A percentile compares a stretch with the other conserved stretches of the same genome.
These are phyloP conservation scores for Xylaria sp. DNA, from an alignment of 2,329 filamentous ascomycete genomes.

Conservation along the genomic window DNA sequence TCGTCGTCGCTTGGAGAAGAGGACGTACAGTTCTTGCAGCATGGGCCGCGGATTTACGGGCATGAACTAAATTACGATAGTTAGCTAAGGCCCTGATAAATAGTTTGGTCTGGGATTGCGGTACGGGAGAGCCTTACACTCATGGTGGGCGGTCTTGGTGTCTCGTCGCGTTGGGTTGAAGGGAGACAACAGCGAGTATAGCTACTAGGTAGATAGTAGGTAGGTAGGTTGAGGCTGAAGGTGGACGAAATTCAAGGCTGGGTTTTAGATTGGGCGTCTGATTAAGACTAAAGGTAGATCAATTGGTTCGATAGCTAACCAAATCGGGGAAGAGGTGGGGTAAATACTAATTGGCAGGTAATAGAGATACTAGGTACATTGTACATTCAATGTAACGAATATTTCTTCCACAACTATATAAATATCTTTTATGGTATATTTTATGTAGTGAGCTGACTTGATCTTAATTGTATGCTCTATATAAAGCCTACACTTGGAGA, in stretches of 20 bases:
- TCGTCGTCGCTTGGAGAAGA: not conserved
- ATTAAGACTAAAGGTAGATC: constrained; percentile 17
- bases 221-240: constrained; percentile 25
- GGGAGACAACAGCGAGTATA: constrained; percentile 29
- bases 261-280: constrained; percentile 15
- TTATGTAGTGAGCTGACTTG: too few relatives aligned
- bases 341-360: too few relatives aligned
- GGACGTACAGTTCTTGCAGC: constrained; percentile 85
- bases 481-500: too few relatives aligned
- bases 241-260: constrained; percentile 22
- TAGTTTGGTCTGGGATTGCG: not conserved
- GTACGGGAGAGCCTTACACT: constrained; percentile 46
- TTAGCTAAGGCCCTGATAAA: constrained; percentile 6
- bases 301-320: not conserved
- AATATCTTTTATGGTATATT: too few relatives aligned
- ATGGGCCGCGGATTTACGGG: constrained; percentile 97
- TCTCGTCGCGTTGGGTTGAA: constrained; percentile 33
- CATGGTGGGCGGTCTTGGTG: constrained; percentile 47
- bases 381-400: too few relatives aligned
- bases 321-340: not conserved
- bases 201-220: too few relatives aligned
- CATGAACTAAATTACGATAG: constrained; percentile 71
- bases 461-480: too few relatives aligned
- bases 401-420: too few relatives aligned
- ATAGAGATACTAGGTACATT: too few relatives aligned